phyloP scores from a whole-genome alignment of 1,284 basidiomycete genomes.

The Fistulinella staudtii region DNA sequence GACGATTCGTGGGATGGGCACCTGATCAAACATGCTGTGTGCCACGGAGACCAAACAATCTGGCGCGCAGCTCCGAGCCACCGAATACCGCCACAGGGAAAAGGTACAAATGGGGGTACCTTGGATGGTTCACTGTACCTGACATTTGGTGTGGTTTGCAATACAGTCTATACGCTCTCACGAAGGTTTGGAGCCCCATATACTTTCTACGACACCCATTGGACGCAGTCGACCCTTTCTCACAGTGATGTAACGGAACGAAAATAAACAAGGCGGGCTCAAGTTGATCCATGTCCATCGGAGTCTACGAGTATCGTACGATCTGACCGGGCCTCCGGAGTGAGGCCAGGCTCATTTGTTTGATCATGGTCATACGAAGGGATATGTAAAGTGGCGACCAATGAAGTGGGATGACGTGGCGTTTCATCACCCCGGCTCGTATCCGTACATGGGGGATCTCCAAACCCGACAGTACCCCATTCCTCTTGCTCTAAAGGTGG shows the following conservation, averaged over 20 bases:
- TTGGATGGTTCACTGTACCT: too few relatives aligned
- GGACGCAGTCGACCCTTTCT: background rate
- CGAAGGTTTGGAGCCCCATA: conserved; percentile 3
- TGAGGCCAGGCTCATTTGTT: conserved; percentile 23
- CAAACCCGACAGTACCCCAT: conserved; percentile 44
- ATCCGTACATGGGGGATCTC: conserved; percentile 36
- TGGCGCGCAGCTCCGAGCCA: too few relatives aligned
- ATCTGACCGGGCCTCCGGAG: conserved; percentile 31
- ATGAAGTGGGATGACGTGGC: conserved; percentile 44
- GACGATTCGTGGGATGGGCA: too few relatives aligned
- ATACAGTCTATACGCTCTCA: background rate
- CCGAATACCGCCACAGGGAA: too few relatives aligned
- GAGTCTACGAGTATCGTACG: conserved; percentile 28
- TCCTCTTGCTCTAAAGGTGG: conserved; percentile 19
- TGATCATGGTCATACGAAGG: conserved; percentile 27
- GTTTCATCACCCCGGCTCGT: conserved; percentile 40
- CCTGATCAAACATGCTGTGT: background rate
- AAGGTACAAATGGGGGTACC: too few relatives aligned
- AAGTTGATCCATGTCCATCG: conserved; percentile 10
- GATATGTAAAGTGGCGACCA: conserved; percentile 23
- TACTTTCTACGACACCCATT: conserved; percentile 1
- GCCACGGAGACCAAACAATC: background rate
- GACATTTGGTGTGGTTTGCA: background rate
- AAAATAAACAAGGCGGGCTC: conserved; percentile 12
- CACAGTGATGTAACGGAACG: conserved; percentile 8